Evolutionary conservation across 2,329 filamentous ascomycete genomes (phyloP), one percentile per base, ranked within the genome.

Genomic region (Fusarium fujikuroi): DNA sequence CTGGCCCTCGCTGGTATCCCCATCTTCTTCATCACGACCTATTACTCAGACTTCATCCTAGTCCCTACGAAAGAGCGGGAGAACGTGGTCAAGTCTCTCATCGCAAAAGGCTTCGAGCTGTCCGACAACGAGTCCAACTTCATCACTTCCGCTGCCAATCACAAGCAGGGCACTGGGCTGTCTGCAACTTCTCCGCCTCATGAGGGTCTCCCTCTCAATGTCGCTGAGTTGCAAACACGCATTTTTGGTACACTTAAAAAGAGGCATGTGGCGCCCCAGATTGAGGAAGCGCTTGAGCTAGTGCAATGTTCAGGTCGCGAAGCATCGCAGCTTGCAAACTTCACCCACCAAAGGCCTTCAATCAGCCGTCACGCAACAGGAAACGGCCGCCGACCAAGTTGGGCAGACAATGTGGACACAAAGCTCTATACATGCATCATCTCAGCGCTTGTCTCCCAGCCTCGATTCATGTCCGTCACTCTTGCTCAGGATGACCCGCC

Each of bases 1-100:
- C 87, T 98, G 37, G 95, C 96, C 34, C 88, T 98, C 80, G 95
- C 95, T 56, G 94, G 94, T 76, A 96, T 98, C 59, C 93, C 95
- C 60, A 97, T 99, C 79, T 98, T 98, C 86, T 98, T 98, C 87
- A 97, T 98, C 81, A 98, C 95, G 7, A 98, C 95, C 37, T 99
- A 98, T 83, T 98, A 97, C 83, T 96, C 93, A 39, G 95, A 99
- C 84, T 98, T 97, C 83, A 97, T 99, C 76, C 88, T 98, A 40
- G 94, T 98, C 2, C 95, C 96, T 2, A 87, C 87, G 60, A 93
- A 91, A 79, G 91, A 92, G 77, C 91, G 92, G 57, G 84, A 88
- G 32, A 92, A 91, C 43, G 95, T 98, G 53, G 90, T 94, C 39
- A 87, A 91, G 65, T 92, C 94, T 0, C 86, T 98, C 9, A 87